phyloP scores from a whole-genome alignment of 106 monocot species.

The Allium sativum region DNA sequence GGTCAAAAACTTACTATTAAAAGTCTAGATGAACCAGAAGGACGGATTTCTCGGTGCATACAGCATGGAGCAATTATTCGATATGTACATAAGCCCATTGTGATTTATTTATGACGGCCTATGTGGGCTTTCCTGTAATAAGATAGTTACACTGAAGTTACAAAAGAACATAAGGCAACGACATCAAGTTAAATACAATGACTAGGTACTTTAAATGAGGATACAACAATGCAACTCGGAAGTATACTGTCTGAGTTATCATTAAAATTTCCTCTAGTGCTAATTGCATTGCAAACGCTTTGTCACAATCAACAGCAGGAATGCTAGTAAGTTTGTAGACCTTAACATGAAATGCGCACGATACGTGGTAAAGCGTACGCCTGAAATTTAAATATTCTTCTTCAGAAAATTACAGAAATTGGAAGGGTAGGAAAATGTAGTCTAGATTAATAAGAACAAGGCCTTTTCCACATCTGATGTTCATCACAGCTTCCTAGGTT shows the following conservation, averaged over 20 bases:
- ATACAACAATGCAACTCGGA: conserved; percentile 97
- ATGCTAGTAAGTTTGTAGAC: conserved; percentile 84
- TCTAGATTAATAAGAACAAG: not conserved
- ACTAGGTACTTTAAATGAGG: conserved; percentile 22
- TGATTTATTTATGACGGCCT: too few relatives aligned
- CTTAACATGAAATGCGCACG: conserved; percentile 97
- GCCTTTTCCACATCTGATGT: conserved; percentile 99
- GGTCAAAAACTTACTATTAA: too few relatives aligned
- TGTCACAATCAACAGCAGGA: conserved; percentile 97
- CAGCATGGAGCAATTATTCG: too few relatives aligned
- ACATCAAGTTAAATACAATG: not conserved
- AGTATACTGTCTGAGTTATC: conserved; percentile 83
- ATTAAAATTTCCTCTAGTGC: conserved; percentile 79
- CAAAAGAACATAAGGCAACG: not conserved
- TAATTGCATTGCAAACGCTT: conserved; percentile 94
- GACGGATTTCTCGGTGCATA: too few relatives aligned
- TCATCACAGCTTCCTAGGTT: conserved; percentile 98
- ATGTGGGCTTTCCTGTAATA: too few relatives aligned
- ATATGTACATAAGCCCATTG: too few relatives aligned
- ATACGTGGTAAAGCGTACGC: conserved; percentile 83
- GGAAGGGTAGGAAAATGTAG: not conserved
- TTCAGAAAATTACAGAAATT: not conserved
- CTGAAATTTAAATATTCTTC: conserved; percentile 36
- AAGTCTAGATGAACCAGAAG: too few relatives aligned
- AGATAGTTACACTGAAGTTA: too few relatives aligned